Percentiles rank a stretch among this genome's conserved stretches.
phyloP scores from a whole-genome alignment of 176 grass and related monocot genomes.

The Chloris gayana region DNA sequence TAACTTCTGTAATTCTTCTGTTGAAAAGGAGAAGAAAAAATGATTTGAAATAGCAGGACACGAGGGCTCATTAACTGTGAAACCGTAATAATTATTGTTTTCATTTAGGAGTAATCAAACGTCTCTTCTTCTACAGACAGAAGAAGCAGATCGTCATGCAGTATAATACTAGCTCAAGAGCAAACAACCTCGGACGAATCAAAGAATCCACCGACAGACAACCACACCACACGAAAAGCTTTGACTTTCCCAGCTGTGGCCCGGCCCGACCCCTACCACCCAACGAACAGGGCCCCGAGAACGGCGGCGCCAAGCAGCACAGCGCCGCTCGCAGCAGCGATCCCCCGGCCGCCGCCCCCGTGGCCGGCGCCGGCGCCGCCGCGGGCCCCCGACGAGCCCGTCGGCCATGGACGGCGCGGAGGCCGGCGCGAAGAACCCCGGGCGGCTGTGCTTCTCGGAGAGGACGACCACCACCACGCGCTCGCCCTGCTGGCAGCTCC shows the following conservation, averaged over 20 bases:
- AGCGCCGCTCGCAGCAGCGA: background rate
- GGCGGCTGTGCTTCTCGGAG: constrained; percentile 50
- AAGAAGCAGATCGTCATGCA: too few relatives aligned
- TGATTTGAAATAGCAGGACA: too few relatives aligned
- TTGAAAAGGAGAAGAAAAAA: too few relatives aligned
- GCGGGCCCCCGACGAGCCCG: background rate
- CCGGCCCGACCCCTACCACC: background rate
- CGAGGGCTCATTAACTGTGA: too few relatives aligned
- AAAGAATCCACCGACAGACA: constrained; percentile 23
- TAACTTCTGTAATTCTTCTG: too few relatives aligned
- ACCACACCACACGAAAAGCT: background rate
- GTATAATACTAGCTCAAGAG: too few relatives aligned
- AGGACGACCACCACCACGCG: constrained; percentile 56
- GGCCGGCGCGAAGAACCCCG: constrained; percentile 4
- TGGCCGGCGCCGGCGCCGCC: background rate
- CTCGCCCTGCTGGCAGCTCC: constrained; percentile 61
- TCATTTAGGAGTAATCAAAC: too few relatives aligned
- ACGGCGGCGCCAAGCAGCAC: constrained; percentile 14
- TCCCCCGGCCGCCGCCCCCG: background rate
- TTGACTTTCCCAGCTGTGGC: background rate
- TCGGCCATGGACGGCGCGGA: constrained; percentile 19
- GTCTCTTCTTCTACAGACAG: too few relatives aligned
- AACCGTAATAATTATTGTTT: too few relatives aligned
- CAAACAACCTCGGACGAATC: background rate
- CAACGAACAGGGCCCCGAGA: background rate